A percentile compares a stretch with the other conserved stretches of the same genome.
These are phyloP conservation scores for Suillus lakei DNA, from an alignment of 768 basidiomycete genomes.

Conservation along the genomic window DNA sequence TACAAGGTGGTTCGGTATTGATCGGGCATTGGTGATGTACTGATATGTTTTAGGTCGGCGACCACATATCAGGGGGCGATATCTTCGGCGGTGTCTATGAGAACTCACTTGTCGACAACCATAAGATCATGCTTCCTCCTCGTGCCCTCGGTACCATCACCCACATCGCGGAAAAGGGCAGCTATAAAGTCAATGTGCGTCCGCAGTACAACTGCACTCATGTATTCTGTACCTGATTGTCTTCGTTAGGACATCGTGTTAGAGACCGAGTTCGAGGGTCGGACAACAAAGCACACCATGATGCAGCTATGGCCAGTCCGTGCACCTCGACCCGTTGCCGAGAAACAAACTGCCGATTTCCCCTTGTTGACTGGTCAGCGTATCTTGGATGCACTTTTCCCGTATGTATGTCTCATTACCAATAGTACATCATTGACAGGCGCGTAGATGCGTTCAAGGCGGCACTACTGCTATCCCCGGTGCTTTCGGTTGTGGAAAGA, in stretches of 20 bases:
- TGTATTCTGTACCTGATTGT: slow-evolving; percentile 9
- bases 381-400: slow-evolving; percentile 95
- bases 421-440: slow-evolving; percentile 8
- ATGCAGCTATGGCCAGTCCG: slow-evolving; percentile 99
- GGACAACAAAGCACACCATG: slow-evolving; percentile 90
- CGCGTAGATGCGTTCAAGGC: slow-evolving; percentile 86
- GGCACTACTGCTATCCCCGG: slow-evolving; percentile 98
- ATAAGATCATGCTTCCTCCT: slow-evolving; percentile 96
- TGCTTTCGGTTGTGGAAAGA: slow-evolving; percentile 98
- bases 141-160: slow-evolving; percentile 95
- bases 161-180: slow-evolving; percentile 90
- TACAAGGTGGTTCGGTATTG: slow-evolving; percentile 60
- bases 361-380: slow-evolving; percentile 96
- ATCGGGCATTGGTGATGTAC: slow-evolving; percentile 10
- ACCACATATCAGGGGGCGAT: slow-evolving; percentile 97
- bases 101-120: slow-evolving; percentile 94
- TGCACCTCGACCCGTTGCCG: slow-evolving; percentile 93
- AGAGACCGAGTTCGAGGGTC: slow-evolving; percentile 98
- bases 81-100: slow-evolving; percentile 96
- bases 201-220: slow-evolving; percentile 2
- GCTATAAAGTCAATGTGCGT: slow-evolving; percentile 87
- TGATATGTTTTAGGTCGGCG: slow-evolving; percentile 69
- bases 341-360: slow-evolving; percentile 92
- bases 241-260: slow-evolving; percentile 81
- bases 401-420: slow-evolving; percentile 52